These are phyloP conservation scores for Lathyrus aphaca DNA, from an alignment of 306 rosid genomes.

Conservation along the genomic window DNA sequence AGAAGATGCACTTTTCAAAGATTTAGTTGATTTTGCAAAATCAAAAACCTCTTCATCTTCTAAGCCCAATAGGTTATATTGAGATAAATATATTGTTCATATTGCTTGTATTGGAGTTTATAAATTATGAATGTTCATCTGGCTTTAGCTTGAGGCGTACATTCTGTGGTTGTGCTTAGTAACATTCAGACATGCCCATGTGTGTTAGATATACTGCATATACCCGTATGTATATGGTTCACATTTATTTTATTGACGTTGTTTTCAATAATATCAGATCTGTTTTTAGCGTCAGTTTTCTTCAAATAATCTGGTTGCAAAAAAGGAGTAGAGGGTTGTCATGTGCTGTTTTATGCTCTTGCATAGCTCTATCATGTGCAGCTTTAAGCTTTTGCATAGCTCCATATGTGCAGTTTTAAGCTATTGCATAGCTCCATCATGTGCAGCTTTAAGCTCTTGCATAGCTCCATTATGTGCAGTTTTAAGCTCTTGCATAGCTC, in stretches of 20 bases:
- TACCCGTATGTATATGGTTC: slow-evolving; percentile 50
- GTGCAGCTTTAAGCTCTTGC: too few relatives aligned
- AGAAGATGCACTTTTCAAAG: slow-evolving; percentile 85
- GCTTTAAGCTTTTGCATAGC: background rate
- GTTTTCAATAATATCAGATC: slow-evolving; percentile 45
- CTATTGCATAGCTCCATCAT: too few relatives aligned
- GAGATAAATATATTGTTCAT: slow-evolving; percentile 40
- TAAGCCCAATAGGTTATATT: slow-evolving; percentile 69
- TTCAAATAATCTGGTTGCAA: slow-evolving; percentile 6
- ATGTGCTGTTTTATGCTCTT: slow-evolving; percentile 22
- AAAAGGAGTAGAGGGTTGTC: slow-evolving; percentile 1
- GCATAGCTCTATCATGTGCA: background rate
- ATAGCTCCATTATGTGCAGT: background rate
- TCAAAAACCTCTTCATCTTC: slow-evolving; percentile 80
- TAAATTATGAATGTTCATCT: slow-evolving; percentile 47
- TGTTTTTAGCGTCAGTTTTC: slow-evolving; percentile 23
- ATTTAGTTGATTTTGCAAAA: slow-evolving; percentile 85
- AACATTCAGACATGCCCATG: too few relatives aligned
- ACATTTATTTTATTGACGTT: slow-evolving; percentile 35
- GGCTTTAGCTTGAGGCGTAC: slow-evolving; percentile 43
- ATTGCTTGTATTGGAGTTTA: slow-evolving; percentile 41
- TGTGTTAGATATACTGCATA: slow-evolving; percentile 59
- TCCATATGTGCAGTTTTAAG: too few relatives aligned
- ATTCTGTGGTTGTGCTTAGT: too few relatives aligned
- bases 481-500: slow-evolving; percentile 22